phyloP scores from a whole-genome alignment of 2,329 filamentous ascomycete genomes.

The Fonsecaea multimorphosa region DNA sequence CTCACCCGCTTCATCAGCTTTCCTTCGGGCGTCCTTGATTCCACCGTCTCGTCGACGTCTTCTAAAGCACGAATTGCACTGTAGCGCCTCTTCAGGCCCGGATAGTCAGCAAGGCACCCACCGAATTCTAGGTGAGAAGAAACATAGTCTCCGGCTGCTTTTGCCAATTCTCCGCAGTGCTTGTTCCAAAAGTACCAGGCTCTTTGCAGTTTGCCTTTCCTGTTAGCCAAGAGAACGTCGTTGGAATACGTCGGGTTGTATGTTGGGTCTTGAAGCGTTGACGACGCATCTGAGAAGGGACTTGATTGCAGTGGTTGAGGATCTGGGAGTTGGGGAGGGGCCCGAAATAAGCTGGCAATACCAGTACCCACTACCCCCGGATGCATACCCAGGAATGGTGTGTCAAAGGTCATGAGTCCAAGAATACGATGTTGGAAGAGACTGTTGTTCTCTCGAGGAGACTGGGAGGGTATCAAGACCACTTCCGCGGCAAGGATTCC shows the following conservation, averaged over 20 bases:
- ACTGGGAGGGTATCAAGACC: conserved; percentile 61
- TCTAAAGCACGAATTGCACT: conserved; percentile 72
- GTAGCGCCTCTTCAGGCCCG: conserved; percentile 73
- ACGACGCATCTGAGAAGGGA: conserved; percentile 29
- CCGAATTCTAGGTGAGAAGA: conserved; percentile 85
- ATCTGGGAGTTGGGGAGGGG: conserved; percentile 46
- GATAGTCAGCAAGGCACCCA: conserved; percentile 77
- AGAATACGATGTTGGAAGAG: conserved; percentile 75
- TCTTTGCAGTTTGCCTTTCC: conserved; percentile 67
- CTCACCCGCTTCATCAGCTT: conserved; percentile 61
- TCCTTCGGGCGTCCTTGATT: conserved; percentile 43
- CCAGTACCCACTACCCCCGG: conserved; percentile 85
- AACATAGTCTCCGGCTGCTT: conserved; percentile 74
- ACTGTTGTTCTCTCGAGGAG: conserved; percentile 33
- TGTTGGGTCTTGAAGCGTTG: conserved; percentile 56
- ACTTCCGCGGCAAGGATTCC: conserved; percentile 83
- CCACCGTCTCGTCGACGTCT: conserved; percentile 65
- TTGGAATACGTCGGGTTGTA: conserved; percentile 80
- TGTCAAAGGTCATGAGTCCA: conserved; percentile 81
- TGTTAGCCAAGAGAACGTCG: conserved; percentile 71
- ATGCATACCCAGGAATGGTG: conserved; percentile 86
- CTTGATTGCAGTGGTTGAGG: conserved; percentile 10
- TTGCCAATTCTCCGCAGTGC: conserved; percentile 73
- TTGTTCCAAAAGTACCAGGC: conserved; percentile 81
- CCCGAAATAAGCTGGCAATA: conserved; percentile 75